Evolutionary conservation across 148 eudicot genomes (phyloP).

Genomic region (Amaranthus palmeri): DNA sequence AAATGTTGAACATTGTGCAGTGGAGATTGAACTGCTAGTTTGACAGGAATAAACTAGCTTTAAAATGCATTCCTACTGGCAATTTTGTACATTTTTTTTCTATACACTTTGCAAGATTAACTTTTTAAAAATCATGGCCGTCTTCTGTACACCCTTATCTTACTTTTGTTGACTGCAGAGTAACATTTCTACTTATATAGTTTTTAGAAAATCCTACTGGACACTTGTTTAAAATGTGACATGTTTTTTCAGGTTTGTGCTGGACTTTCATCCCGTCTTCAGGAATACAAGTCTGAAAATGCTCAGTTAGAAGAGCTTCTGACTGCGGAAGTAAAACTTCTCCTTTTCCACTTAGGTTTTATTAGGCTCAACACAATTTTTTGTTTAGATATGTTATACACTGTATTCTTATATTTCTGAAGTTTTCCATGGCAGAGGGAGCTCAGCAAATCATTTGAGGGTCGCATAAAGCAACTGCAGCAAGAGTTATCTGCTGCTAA

Average conservation of each 20-base stretch:
- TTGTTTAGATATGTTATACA: neutral
- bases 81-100: neutral
- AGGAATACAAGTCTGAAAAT: slow-evolving; percentile 94
- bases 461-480: slow-evolving; percentile 71
- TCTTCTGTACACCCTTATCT: neutral
- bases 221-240: slow-evolving; percentile 13
- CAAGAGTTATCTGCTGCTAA: slow-evolving; percentile 69
- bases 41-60: neutral
- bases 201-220: neutral
- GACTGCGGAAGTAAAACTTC: slow-evolving; percentile 62
- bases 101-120: neutral
- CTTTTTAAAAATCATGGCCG: neutral
- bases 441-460: slow-evolving; percentile 78
- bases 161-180: neutral
- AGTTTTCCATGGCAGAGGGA: slow-evolving; percentile 59
- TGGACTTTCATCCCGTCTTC: slow-evolving; percentile 98
- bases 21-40: slow-evolving; percentile 1
- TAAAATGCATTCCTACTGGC: neutral
- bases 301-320: slow-evolving; percentile 99
- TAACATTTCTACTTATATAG: neutral
- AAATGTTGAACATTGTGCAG: neutral
- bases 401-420: slow-evolving; percentile 11
- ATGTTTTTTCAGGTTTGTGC: slow-evolving; percentile 82
- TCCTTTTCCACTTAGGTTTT: slow-evolving; percentile 6
- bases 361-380: slow-evolving; percentile 1